Conservation (phyloP, 371 early-diverging fungal species). For the Funneliformis caledonium region DNA sequence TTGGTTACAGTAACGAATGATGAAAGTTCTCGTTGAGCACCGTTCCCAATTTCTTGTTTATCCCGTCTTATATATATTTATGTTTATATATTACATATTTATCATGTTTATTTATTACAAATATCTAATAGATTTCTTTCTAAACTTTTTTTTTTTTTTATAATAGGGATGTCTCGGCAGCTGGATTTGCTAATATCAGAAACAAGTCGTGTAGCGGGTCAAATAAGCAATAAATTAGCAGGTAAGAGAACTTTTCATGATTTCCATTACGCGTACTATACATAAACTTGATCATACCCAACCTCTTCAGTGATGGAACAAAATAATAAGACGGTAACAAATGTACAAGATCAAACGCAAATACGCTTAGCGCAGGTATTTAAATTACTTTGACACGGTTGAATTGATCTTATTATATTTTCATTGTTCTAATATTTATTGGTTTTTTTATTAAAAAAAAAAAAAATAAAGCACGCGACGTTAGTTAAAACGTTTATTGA, state of each 20-base stretch:
- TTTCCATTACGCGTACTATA: background rate
- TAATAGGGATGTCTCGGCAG: constrained; percentile 34
- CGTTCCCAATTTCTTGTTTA: constrained; percentile 21
- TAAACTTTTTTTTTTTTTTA: background rate
- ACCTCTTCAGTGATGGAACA: constrained; percentile 16
- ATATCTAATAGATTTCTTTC: background rate
- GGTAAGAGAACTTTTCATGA: background rate
- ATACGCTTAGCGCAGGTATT: constrained; percentile 14
- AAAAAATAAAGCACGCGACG: constrained; percentile 14
- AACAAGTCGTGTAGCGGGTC: constrained; percentile 13
- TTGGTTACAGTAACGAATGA: constrained; percentile 5
- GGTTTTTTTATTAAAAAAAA: background rate
- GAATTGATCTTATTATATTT: background rate
- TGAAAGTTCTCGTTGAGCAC: constrained; percentile 32
- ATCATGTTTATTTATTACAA: background rate
- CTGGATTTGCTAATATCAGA: constrained; percentile 27
- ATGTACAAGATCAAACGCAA: constrained; percentile 29
- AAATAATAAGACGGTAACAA: background rate
- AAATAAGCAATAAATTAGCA: constrained; percentile 19
- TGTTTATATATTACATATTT: background rate
- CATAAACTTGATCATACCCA: background rate
- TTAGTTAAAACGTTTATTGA: constrained; percentile 33
- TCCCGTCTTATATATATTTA: background rate
- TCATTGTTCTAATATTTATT: background rate
- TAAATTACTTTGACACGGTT: background rate